Percentiles rank a stretch among this genome's conserved stretches.
Conservation (phyloP, 345 rosid genomes). For the Sisymbrium irio region DNA sequence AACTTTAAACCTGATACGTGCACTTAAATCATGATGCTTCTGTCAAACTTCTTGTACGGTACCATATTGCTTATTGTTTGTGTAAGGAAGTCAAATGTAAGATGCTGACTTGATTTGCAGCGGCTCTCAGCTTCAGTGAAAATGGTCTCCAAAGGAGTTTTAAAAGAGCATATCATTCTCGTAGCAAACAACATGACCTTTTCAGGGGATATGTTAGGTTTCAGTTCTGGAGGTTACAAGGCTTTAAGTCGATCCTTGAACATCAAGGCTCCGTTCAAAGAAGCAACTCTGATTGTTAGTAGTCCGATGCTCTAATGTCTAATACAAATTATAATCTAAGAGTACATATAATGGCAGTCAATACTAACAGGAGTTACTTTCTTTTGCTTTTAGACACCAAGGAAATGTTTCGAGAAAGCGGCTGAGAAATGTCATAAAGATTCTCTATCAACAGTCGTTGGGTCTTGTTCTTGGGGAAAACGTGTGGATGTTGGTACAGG, state of each 20-base stretch:
- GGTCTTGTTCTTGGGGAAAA: conserved; percentile 96
- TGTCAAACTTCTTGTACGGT: not conserved
- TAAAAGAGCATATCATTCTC: conserved; percentile 84
- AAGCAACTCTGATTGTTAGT: conserved; percentile 89
- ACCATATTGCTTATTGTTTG: not conserved
- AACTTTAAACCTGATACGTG: not conserved
- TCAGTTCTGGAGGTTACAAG: conserved; percentile 83
- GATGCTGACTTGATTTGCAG: conserved; percentile 45
- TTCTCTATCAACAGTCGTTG: conserved; percentile 75
- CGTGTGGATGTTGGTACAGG: conserved; percentile 93
- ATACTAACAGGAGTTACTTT: not conserved
- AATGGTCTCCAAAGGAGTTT: conserved; percentile 81
- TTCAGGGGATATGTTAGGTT: conserved; percentile 82
- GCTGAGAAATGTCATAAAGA: conserved; percentile 82
- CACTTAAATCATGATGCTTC: conserved; percentile 11
- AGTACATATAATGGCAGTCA: conserved; percentile 5
- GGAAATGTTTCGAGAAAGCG: conserved; percentile 87
- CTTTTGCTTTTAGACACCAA: conserved; percentile 55
- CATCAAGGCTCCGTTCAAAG: conserved; percentile 89
- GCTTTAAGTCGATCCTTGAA: conserved; percentile 66
- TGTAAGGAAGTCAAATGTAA: conserved; percentile 4
- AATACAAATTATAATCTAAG: conserved; percentile 6
- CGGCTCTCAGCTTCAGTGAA: conserved; percentile 81
- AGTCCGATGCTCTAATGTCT: not conserved
- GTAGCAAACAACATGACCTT: conserved; percentile 88